phyloP scores from a whole-genome alignment of 805 yeast genomes.

The Pichia nanzhaoensis region DNA sequence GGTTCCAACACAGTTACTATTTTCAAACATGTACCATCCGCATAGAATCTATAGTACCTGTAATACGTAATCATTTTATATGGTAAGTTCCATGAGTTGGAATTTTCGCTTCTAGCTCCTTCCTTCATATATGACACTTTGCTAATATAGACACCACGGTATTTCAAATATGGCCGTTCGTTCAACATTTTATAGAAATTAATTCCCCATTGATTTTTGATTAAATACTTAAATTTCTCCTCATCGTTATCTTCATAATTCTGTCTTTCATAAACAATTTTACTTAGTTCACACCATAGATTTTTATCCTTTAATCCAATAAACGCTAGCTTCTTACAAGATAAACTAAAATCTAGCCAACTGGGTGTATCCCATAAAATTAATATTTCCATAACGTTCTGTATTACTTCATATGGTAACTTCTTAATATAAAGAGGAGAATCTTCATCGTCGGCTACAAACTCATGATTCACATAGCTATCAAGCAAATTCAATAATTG shows the following conservation, averaged over 20 bases:
- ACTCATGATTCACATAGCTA: conserved; percentile 29
- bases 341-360: conserved; percentile 55
- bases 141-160: conserved; percentile 78
- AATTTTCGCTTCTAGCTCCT: conserved; percentile 66
- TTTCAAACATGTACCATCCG: conserved; percentile 68
- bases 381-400: conserved; percentile 42
- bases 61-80: conserved; percentile 82
- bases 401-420: conserved; percentile 55
- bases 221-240: conserved; percentile 31
- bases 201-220: conserved; percentile 33
- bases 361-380: conserved; percentile 47
- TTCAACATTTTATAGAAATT: conserved; percentile 47
- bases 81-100: conserved; percentile 66
- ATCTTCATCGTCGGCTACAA: conserved; percentile 25
- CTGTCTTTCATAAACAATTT: conserved; percentile 48
- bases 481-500: conserved; percentile 36
- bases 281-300: conserved; percentile 46
- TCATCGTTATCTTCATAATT: conserved; percentile 40
- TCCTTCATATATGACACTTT: conserved; percentile 78
- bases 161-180: conserved; percentile 71
- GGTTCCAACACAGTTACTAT: conserved; percentile 74
- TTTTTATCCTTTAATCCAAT: conserved; percentile 47
- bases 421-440: conserved; percentile 37
- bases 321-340: conserved; percentile 51
- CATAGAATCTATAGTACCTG: conserved; percentile 74